Evolutionary conservation across 331 rosid genomes (phyloP).

Genomic region (Erythrophleum ivorense): DNA sequence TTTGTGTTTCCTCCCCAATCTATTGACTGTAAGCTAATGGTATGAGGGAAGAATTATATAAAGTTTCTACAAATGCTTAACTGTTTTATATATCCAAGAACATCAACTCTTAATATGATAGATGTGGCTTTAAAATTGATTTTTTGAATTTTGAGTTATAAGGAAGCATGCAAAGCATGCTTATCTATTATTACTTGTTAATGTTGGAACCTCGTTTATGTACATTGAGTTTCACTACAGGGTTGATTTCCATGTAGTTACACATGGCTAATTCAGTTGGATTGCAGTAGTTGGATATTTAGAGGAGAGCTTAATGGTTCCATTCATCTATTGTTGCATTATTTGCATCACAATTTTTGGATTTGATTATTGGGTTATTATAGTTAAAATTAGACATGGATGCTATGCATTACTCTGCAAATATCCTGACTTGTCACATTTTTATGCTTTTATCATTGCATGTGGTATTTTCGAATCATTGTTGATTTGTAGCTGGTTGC

Average conservation of each 20-base stretch:
- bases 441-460: conserved; percentile 16
- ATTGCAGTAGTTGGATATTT: conserved; percentile 2
- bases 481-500: conserved; percentile 1
- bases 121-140: background rate
- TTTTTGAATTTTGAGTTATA: background rate
- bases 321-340: background rate
- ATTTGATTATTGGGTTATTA: background rate
- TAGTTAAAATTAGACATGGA: background rate
- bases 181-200: conserved; percentile 1
- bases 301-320: conserved; percentile 4
- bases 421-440: conserved; percentile 1
- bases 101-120: background rate
- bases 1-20: background rate
- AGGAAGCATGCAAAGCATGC: conserved; percentile 9
- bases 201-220: background rate
- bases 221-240: background rate
- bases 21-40: conserved; percentile 1
- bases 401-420: background rate
- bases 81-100: background rate
- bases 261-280: background rate
- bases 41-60: background rate
- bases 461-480: background rate
- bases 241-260: background rate
- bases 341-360: background rate
- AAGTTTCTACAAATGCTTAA: background rate